These are phyloP conservation scores for Cryptosporidium sp. DNA, from an alignment of 169 alveolate species.

Conservation along the genomic window DNA sequence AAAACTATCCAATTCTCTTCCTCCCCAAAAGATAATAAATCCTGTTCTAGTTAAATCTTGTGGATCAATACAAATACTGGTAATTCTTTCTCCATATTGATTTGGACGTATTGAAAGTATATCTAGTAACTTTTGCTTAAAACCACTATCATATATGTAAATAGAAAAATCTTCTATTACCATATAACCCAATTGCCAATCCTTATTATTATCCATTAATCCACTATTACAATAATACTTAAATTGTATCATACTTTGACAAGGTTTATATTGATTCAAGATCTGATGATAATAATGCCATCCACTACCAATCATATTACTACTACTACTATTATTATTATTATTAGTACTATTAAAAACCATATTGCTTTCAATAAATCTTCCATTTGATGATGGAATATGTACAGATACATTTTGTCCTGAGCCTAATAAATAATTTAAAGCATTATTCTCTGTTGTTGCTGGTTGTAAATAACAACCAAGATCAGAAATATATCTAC, in stretches of 20 bases:
- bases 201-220: conserved; percentile 1
- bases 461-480: conserved; percentile 31
- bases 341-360: no score
- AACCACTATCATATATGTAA: conserved; percentile 27
- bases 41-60: conserved; percentile 67
- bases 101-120: conserved; percentile 42
- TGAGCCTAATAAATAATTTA: conserved; percentile 7
- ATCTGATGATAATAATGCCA: not conserved
- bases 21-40: conserved; percentile 73
- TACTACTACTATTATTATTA: not conserved
- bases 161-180: conserved; percentile 44
- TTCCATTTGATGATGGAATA: not conserved
- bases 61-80: conserved; percentile 68
- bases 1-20: conserved; percentile 43
- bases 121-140: conserved; percentile 30
- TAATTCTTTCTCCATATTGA: conserved; percentile 35
- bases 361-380: not conserved
- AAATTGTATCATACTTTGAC: conserved; percentile 6
- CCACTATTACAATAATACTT: conserved; percentile 15
- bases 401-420: not conserved
- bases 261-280: not conserved
- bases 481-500: conserved; percentile 32
- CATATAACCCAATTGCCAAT: conserved; percentile 45
- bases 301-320: not conserved
- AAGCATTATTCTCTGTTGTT: conserved; percentile 32